Conservation (phyloP, 129 eudicot species). For the Escallonia herrerae region DNA sequence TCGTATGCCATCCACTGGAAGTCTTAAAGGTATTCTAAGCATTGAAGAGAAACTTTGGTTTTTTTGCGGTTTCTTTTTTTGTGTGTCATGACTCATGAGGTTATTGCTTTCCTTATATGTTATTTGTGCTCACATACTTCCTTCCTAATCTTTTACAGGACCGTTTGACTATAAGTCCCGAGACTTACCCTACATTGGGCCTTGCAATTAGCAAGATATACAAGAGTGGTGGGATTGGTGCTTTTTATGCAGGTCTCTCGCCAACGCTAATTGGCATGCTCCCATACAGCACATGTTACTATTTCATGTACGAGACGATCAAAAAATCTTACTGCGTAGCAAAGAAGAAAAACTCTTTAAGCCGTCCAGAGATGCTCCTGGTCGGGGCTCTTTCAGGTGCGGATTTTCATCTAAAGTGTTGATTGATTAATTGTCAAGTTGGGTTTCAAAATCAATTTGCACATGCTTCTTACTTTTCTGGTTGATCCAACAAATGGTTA, state of each 20-base stretch:
- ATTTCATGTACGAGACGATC: conserved; percentile 90
- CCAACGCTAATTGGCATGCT: conserved; percentile 95
- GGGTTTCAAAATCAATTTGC: background rate
- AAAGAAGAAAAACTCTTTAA: conserved; percentile 58
- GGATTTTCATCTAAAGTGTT: background rate
- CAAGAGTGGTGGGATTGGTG: conserved; percentile 63
- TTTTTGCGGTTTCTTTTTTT: background rate
- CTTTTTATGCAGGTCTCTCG: conserved; percentile 70
- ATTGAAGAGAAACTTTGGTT: background rate
- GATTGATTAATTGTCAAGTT: background rate
- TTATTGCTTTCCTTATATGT: background rate
- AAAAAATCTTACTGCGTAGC: conserved; percentile 73
- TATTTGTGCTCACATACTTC: background rate
- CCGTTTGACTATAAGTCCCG: conserved; percentile 83
- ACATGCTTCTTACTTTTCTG: too few species aligned
- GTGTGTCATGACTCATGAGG: background rate
- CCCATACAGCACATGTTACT: conserved; percentile 95
- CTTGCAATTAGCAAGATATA: conserved; percentile 67
- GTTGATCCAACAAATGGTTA: too few species aligned
- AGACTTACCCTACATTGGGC: conserved; percentile 57
- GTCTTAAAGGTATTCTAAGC: conserved; percentile 63
- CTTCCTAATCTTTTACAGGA: conserved; percentile 43
- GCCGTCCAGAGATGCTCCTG: conserved; percentile 83
- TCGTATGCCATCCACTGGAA: conserved; percentile 96
- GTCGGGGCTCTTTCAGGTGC: conserved; percentile 90